phyloP scores from a whole-genome alignment of 768 basidiomycete species.

The Lactifluus pinguis region DNA sequence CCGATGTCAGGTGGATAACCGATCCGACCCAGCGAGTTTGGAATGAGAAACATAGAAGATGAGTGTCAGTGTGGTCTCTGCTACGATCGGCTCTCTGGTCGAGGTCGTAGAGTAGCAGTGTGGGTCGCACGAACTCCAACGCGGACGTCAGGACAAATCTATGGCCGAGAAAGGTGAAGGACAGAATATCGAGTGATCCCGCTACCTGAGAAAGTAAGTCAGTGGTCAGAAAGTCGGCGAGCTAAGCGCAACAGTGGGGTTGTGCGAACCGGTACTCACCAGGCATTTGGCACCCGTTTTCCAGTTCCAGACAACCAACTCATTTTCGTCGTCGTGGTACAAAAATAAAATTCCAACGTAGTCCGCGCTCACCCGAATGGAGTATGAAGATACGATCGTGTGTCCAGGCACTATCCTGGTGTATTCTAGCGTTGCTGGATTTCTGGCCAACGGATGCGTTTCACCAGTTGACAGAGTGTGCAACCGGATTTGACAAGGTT shows the following conservation, averaged over 20 bases:
- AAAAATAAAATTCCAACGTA: conserved; percentile 12
- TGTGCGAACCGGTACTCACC: not conserved
- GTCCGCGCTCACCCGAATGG: conserved; percentile 13
- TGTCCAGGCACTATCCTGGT: not conserved
- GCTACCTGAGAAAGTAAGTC: not conserved
- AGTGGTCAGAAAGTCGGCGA: not conserved
- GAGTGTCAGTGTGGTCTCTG: not conserved
- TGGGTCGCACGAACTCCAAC: not conserved
- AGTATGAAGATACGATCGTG: not conserved
- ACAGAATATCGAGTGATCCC: not conserved
- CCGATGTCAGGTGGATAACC: conserved; percentile 4
- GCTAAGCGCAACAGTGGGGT: not conserved
- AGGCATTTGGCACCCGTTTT: conserved; percentile 10
- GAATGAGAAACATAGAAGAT: conserved; percentile 7
- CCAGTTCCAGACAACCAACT: conserved; percentile 18
- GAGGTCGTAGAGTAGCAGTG: conserved; percentile 13
- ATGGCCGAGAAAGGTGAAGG: conserved; percentile 12
- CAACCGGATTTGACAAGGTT: conserved; percentile 5
- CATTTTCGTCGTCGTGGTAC: not conserved
- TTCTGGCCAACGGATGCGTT: conserved; percentile 2
- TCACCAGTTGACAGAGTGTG: conserved; percentile 7
- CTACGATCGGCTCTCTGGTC: not conserved
- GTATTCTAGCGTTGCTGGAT: conserved; percentile 10
- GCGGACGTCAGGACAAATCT: conserved; percentile 6
- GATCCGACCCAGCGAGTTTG: not conserved